Evolutionary conservation across 78 protist species (phyloP).

Genomic region (slime mould (Dictyostelium discoideum)): DNA sequence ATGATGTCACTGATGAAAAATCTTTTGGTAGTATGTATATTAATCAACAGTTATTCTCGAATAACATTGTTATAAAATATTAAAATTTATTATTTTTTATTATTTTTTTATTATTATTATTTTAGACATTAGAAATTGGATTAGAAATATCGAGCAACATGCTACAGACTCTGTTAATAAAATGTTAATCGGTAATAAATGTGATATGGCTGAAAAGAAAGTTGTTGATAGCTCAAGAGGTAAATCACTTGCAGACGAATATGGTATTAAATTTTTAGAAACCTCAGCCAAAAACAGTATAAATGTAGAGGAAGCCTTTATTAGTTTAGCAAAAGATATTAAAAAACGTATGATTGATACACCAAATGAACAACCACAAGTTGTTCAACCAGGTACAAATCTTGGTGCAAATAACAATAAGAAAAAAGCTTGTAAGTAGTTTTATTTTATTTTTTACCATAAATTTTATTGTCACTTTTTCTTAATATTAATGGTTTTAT

Average conservation of each 20-base stretch:
- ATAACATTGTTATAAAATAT: too few relatives aligned
- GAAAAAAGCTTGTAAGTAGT: background rate
- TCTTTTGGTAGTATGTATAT: constrained; percentile 1
- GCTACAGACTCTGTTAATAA: constrained; percentile 97
- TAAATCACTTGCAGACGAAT: constrained; percentile 88
- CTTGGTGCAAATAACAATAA: background rate
- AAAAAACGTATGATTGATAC: constrained; percentile 84
- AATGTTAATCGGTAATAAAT: constrained; percentile 97
- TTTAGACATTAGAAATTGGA: constrained; percentile 93
- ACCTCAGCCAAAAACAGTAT: constrained; percentile 98
- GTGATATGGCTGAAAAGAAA: constrained; percentile 95
- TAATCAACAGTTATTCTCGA: too few relatives aligned
- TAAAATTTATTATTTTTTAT: background rate
- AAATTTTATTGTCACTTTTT: too few relatives aligned
- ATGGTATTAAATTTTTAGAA: constrained; percentile 97
- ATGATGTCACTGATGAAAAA: constrained; percentile 85
- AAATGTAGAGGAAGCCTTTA: constrained; percentile 99
- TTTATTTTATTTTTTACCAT: background rate
- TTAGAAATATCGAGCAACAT: constrained; percentile 95
- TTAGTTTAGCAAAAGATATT: constrained; percentile 97
- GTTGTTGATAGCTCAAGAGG: constrained; percentile 83
- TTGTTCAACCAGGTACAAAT: background rate
- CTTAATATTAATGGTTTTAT: background rate
- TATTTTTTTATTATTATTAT: background rate
- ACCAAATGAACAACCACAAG: constrained; percentile 48